Conservation (phyloP, 129 eudicot species). For the Glebionis coronaria region DNA sequence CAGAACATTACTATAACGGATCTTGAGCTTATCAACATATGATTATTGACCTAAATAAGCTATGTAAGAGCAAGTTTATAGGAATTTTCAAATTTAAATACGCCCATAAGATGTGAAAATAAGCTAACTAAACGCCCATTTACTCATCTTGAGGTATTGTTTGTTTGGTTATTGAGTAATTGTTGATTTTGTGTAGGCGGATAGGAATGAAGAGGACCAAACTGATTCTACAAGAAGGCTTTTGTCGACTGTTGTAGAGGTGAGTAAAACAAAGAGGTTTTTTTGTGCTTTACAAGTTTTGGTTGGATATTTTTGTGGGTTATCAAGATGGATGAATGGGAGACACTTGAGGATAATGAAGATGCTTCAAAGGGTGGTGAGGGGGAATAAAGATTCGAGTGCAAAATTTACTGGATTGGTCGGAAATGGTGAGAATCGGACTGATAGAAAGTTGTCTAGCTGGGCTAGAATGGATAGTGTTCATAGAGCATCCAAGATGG, state of each 20-base stretch:
- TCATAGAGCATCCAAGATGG: slow-evolving; percentile 53
- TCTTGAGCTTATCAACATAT: no score
- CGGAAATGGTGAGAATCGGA: slow-evolving; percentile 34
- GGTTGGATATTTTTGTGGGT: slow-evolving; percentile 4
- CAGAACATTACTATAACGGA: no score
- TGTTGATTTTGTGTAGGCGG: slow-evolving; percentile 48
- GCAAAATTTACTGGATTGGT: slow-evolving; percentile 31
- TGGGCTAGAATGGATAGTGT: slow-evolving; percentile 71
- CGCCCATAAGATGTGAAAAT: no score
- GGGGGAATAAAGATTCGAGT: slow-evolving; percentile 27
- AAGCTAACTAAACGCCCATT: no score
- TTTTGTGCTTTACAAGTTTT: background rate
- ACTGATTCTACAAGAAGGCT: slow-evolving; percentile 77
- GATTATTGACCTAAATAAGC: no score
- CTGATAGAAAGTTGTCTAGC: slow-evolving; percentile 34
- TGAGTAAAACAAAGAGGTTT: slow-evolving; percentile 11
- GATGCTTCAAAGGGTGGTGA: slow-evolving; percentile 36
- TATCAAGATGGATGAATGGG: slow-evolving; percentile 74
- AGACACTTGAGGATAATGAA: slow-evolving; percentile 51
- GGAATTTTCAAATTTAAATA: no score
- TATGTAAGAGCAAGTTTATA: no score
- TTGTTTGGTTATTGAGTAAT: no score
- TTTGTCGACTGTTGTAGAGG: no score
- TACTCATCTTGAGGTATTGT: no score
- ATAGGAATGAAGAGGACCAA: slow-evolving; percentile 74